Conservation (phyloP, 352 stramenopile species). For the Poterioochromonas sp. region DNA sequence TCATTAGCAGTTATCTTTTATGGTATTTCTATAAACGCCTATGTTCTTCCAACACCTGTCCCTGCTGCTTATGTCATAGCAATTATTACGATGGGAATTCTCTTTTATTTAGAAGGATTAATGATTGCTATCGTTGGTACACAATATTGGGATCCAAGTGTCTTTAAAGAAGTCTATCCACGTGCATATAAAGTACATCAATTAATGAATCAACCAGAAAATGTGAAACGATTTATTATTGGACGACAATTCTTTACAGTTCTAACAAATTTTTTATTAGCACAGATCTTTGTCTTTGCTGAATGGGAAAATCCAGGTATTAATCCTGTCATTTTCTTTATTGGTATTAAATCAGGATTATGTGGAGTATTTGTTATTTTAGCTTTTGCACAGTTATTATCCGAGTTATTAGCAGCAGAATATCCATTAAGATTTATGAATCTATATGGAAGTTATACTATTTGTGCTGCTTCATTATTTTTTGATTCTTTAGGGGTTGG, state of each 20-base stretch:
- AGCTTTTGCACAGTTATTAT: slow-evolving; percentile 8
- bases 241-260: slow-evolving; percentile 35
- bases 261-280: slow-evolving; percentile 22
- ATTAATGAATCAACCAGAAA: slow-evolving; percentile 12
- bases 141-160: slow-evolving; percentile 28
- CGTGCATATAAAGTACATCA: slow-evolving; percentile 22
- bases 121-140: slow-evolving; percentile 27
- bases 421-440: slow-evolving; percentile 29
- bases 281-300: slow-evolving; percentile 13
- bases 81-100: not conserved
- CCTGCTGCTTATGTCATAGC: slow-evolving; percentile 14
- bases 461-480: not conserved
- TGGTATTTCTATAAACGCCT: slow-evolving; percentile 24
- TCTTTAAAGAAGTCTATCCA: slow-evolving; percentile 12
- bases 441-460: not conserved
- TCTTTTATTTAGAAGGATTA: slow-evolving; percentile 33
- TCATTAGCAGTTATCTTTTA: slow-evolving; percentile 16
- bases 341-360: slow-evolving; percentile 20
- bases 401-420: slow-evolving; percentile 27
- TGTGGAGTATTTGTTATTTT: slow-evolving; percentile 9
- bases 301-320: not conserved
- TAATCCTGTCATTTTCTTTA: slow-evolving; percentile 29
- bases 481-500: slow-evolving; percentile 11
- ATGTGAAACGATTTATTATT: slow-evolving; percentile 33
- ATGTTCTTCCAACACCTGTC: slow-evolving; percentile 16